Conservation (phyloP, 2,329 filamentous ascomycete genomes). For the Beauveria pseudobassiana region DNA sequence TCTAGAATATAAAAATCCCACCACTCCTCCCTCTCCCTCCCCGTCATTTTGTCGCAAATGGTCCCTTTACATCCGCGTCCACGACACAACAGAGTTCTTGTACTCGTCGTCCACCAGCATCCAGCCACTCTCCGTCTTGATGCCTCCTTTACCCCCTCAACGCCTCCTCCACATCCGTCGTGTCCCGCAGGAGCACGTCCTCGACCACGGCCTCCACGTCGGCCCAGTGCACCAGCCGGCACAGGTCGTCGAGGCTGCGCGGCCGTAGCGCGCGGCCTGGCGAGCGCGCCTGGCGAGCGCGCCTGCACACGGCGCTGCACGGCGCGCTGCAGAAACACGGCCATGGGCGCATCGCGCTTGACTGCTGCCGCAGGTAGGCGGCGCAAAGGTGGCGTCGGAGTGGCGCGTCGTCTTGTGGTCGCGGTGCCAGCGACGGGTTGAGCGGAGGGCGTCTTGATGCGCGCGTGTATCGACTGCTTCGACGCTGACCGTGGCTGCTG, state of each 20-base stretch:
- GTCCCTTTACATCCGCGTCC: no score
- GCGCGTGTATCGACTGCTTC: slow-evolving; percentile 13
- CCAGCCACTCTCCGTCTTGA: no score
- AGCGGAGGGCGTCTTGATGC: slow-evolving; percentile 29
- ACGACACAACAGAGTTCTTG: background rate
- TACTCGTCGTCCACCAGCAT: no score
- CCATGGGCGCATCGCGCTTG: slow-evolving; percentile 27
- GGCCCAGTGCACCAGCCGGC: slow-evolving; percentile 23
- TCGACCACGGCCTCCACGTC: slow-evolving; percentile 28
- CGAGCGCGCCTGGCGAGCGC: slow-evolving; percentile 12
- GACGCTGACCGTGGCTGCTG: background rate
- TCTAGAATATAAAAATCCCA: no score
- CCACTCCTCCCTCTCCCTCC: no score
- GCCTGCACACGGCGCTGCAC: slow-evolving; percentile 21
- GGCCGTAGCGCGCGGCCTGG: slow-evolving; percentile 12
- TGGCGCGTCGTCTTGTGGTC: slow-evolving; percentile 28
- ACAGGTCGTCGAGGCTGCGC: slow-evolving; percentile 26
- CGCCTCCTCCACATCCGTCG: slow-evolving; percentile 14
- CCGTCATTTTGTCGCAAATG: no score
- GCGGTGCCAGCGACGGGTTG: slow-evolving; percentile 31
- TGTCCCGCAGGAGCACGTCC: slow-evolving; percentile 22
- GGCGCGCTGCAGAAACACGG: slow-evolving; percentile 25
- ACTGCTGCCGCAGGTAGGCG: slow-evolving; percentile 29
- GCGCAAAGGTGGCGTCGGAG: slow-evolving; percentile 25
- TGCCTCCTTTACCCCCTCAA: slow-evolving; percentile 14